Conservation (phyloP, 441 rosid species). For the Populus tomentosa region DNA sequence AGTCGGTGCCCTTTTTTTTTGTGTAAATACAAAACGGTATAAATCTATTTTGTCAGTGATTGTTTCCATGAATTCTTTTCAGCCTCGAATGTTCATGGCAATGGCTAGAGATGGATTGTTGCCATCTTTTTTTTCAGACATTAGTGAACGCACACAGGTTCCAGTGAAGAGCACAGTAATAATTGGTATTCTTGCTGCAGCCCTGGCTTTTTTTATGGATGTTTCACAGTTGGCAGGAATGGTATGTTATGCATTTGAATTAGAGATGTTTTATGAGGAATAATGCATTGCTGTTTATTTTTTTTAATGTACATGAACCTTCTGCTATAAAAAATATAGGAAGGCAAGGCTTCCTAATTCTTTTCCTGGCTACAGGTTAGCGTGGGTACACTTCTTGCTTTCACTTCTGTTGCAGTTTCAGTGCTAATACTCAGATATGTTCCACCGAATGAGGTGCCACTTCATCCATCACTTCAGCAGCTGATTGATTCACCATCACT, state of each 20-base stretch:
- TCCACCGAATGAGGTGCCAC: slow-evolving; percentile 73
- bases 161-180: slow-evolving; percentile 76
- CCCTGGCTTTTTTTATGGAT: slow-evolving; percentile 78
- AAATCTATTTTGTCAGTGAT: background rate
- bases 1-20: background rate
- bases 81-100: slow-evolving; percentile 91
- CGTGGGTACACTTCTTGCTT: slow-evolving; percentile 85
- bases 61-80: slow-evolving; percentile 20
- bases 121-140: slow-evolving; percentile 78
- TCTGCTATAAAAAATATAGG: background rate
- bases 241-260: slow-evolving; percentile 37
- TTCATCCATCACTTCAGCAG: slow-evolving; percentile 48
- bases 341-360: background rate
- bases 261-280: background rate
- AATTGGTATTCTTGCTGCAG: slow-evolving; percentile 62
- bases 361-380: slow-evolving; percentile 57
- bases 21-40: no score
- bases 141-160: slow-evolving; percentile 60
- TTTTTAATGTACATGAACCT: background rate
- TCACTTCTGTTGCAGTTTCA: slow-evolving; percentile 73
- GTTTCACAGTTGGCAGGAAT: slow-evolving; percentile 83
- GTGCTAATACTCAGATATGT: slow-evolving; percentile 75
- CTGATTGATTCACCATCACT: slow-evolving; percentile 31
- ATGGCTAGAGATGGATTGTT: slow-evolving; percentile 91
- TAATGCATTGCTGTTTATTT: background rate